Conservation (phyloP, 2,329 filamentous ascomycete genomes). For the Alternaria infectoria region DNA sequence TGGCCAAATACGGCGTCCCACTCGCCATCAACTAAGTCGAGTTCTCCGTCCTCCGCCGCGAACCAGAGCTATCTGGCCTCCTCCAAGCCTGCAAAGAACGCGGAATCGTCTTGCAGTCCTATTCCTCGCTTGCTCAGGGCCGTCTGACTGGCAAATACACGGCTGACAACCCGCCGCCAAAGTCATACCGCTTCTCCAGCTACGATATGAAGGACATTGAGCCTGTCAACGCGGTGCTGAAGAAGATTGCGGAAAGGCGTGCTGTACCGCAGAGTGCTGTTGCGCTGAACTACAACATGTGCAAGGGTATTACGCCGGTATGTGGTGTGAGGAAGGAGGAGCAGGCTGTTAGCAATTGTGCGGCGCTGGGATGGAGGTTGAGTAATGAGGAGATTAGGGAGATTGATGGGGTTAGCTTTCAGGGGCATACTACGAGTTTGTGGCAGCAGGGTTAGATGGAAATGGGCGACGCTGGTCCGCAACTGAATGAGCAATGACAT, state of each 20-base stretch:
- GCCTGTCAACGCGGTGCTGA: conserved; percentile 46
- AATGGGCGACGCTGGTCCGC: too few relatives aligned
- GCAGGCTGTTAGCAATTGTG: conserved; percentile 51
- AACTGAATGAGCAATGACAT: too few relatives aligned
- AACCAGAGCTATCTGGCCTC: conserved; percentile 51
- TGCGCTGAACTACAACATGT: conserved; percentile 54
- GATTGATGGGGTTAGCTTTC: conserved; percentile 46
- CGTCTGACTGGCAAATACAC: conserved; percentile 41
- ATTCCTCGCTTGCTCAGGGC: conserved; percentile 51
- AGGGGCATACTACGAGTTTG: conserved; percentile 40
- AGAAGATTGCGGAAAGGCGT: conserved; percentile 45
- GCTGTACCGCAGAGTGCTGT: conserved; percentile 48
- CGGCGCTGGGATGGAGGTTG: conserved; percentile 52
- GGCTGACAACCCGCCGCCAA: conserved; percentile 46
- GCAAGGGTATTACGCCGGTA: conserved; percentile 53
- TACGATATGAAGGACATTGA: conserved; percentile 55
- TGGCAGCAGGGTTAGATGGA: conserved; percentile 52
- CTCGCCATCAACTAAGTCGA: conserved; percentile 56
- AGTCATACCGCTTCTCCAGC: conserved; percentile 49
- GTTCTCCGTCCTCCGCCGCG: conserved; percentile 51
- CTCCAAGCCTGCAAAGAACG: conserved; percentile 45
- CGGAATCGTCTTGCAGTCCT: conserved; percentile 53
- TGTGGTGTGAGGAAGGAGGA: conserved; percentile 51
- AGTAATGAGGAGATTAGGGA: conserved; percentile 50
- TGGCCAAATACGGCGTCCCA: conserved; percentile 31